Conservation (phyloP, 768 basidiomycete genomes). For the Tylopilus felleus region DNA sequence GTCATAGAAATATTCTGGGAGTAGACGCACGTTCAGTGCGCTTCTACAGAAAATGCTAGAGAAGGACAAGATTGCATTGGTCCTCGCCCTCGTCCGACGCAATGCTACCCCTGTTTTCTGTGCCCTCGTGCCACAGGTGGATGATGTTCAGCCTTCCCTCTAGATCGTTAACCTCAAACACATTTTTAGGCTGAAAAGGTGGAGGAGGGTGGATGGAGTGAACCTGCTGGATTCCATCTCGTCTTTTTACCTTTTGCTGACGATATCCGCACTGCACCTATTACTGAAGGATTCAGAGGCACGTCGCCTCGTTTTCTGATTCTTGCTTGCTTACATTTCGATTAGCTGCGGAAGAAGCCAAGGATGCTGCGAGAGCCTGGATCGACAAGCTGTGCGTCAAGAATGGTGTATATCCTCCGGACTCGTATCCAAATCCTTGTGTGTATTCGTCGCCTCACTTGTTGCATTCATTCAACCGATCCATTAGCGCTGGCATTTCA, state of each 20-base stretch:
- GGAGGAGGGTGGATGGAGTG: conserved; percentile 70
- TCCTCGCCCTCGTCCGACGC: conserved; percentile 60
- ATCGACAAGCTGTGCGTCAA: conserved; percentile 78
- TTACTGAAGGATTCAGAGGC: conserved; percentile 67
- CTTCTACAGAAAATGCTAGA: conserved; percentile 78
- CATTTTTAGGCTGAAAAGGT: conserved; percentile 58
- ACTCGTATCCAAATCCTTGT: conserved; percentile 92
- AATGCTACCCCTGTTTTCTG: conserved; percentile 80
- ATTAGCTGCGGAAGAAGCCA: conserved; percentile 65
- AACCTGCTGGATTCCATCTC: conserved; percentile 90
- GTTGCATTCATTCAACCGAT: background rate
- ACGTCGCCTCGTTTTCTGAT: conserved; percentile 5
- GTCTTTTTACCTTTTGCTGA: conserved; percentile 94
- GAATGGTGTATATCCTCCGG: conserved; percentile 80
- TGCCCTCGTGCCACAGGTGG: conserved; percentile 82
- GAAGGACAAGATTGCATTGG: conserved; percentile 82
- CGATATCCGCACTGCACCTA: conserved; percentile 79
- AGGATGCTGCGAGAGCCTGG: conserved; percentile 64
- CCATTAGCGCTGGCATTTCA: conserved; percentile 66
- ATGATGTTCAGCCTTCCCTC: background rate
- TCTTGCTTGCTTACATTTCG: background rate
- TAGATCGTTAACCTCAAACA: background rate
- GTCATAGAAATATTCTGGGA: conserved; percentile 75
- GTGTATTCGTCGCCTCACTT: conserved; percentile 20
- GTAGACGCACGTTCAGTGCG: conserved; percentile 88